A percentile compares a stretch with the other conserved stretches of the same genome.
Evolutionary conservation across 306 rosid genomes (phyloP).

Genomic region (Acmispon strigosus): DNA sequence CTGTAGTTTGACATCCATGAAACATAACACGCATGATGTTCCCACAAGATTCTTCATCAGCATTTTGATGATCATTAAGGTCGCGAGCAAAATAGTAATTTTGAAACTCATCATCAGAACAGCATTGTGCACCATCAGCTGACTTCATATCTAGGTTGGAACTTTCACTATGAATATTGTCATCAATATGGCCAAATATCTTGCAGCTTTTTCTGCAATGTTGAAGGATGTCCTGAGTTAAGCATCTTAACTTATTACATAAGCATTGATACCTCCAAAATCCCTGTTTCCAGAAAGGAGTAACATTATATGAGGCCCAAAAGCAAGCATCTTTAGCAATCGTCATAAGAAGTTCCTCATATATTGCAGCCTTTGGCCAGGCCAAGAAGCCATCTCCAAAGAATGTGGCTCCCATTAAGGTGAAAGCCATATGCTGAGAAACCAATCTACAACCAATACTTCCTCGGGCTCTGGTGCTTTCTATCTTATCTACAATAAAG

Average conservation of each 20-base stretch:
- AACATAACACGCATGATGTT: constrained; percentile 70
- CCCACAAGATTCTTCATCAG: constrained; percentile 52
- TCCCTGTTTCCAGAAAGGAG: constrained; percentile 67
- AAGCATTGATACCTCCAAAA: constrained; percentile 68
- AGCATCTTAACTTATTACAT: constrained; percentile 59
- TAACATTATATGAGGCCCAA: constrained; percentile 71
- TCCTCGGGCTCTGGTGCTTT: constrained; percentile 26
- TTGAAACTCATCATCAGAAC: constrained; percentile 27
- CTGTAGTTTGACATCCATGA: constrained; percentile 73
- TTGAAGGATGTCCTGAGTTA: constrained; percentile 66
- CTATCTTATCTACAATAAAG: constrained; percentile 46
- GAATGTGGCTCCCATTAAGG: constrained; percentile 60
- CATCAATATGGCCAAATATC: constrained; percentile 26
- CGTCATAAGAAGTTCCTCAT: constrained; percentile 78
- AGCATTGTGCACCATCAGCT: constrained; percentile 24
- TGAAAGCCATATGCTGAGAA: constrained; percentile 81
- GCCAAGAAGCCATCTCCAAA: constrained; percentile 72
- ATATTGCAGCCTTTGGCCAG: constrained; percentile 64
- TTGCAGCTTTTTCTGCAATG: constrained; percentile 43
- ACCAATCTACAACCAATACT: constrained; percentile 44
- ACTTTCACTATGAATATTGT: constrained; percentile 18
- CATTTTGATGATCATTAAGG: constrained; percentile 27
- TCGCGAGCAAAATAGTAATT: constrained; percentile 33
- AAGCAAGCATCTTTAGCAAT: constrained; percentile 69
- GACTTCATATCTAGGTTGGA: constrained; percentile 27